phyloP scores from a whole-genome alignment of 345 rosid genomes.

The Cardamine resedifolia region DNA sequence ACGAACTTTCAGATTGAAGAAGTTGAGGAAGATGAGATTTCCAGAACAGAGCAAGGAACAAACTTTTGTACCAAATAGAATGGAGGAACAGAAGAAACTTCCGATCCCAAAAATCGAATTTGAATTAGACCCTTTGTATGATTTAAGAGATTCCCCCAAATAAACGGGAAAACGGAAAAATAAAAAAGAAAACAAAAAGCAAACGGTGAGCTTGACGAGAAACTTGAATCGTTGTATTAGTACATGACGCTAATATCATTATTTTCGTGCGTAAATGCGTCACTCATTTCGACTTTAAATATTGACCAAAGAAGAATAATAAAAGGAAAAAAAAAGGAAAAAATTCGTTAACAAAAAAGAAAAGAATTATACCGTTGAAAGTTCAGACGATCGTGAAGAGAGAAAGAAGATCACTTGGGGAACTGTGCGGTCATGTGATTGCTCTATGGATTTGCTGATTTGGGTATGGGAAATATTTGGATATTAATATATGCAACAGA shows the following conservation, averaged over 20 bases:
- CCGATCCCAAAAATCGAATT: constrained; percentile 9
- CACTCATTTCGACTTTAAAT: background rate
- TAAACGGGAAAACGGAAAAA: background rate
- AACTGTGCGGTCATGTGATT: constrained; percentile 34
- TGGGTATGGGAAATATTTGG: constrained; percentile 10
- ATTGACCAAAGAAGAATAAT: background rate
- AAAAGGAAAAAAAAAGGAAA: background rate
- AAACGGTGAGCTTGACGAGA: constrained; percentile 8
- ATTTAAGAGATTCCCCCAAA: background rate
- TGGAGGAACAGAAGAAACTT: constrained; percentile 5
- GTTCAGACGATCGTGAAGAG: background rate
- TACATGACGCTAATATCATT: background rate
- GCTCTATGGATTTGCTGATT: constrained; percentile 16
- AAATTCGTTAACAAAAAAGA: background rate
- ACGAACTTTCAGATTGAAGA: constrained; percentile 3
- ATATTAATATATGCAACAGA: background rate
- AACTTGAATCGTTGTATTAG: constrained; percentile 5
- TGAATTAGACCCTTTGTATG: background rate
- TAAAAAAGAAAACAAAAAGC: background rate
- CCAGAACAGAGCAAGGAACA: constrained; percentile 13
- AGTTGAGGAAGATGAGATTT: background rate
- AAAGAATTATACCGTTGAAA: background rate
- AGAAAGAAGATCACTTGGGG: constrained; percentile 14
- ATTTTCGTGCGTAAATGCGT: background rate
- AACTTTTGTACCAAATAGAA: constrained; percentile 3